A percentile compares a stretch with the other conserved stretches of the same genome.
These are phyloP conservation scores for Aspergillus udagawae DNA, from an alignment of 2,329 filamentous ascomycete genomes.

Conservation along the genomic window DNA sequence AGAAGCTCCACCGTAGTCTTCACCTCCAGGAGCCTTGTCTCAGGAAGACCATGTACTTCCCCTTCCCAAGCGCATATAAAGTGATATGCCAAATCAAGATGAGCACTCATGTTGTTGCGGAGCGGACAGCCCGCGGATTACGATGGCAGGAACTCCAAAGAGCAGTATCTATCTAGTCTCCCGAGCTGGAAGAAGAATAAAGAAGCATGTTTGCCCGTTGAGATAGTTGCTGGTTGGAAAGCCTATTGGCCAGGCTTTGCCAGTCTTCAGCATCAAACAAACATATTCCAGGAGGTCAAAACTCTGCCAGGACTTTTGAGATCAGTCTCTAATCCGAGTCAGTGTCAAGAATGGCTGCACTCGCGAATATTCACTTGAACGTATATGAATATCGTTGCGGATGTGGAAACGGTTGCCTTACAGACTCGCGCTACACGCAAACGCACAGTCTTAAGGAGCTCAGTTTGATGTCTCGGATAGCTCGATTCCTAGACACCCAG, in stretches of 20 bases:
- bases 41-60: constrained; percentile 3
- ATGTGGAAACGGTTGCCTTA: not conserved
- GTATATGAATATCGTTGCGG: not conserved
- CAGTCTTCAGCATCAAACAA: constrained; percentile 22
- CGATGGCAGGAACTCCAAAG: constrained; percentile 27
- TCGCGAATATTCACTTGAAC: not conserved
- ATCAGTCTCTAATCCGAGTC: not conserved
- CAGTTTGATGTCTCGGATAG: constrained; percentile 17
- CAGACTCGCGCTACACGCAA: constrained; percentile 9
- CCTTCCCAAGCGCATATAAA: not conserved
- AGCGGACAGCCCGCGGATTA: constrained; percentile 25
- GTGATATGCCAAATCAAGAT: constrained; percentile 3
- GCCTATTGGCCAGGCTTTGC: constrained; percentile 24
- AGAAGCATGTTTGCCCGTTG: constrained; percentile 27
- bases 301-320: constrained; percentile 18
- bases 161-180: constrained; percentile 16
- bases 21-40: constrained; percentile 4
- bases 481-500: constrained; percentile 2
- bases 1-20: constrained; percentile 4
- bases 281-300: constrained; percentile 19
- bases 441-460: constrained; percentile 9
- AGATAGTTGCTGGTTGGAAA: constrained; percentile 9
- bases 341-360: not conserved
- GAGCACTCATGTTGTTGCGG: constrained; percentile 3
- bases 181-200: constrained; percentile 12